These are phyloP conservation scores for Entomortierella chlamydospora DNA, from an alignment of 192 early-diverging fungal genomes.

Conservation along the genomic window DNA sequence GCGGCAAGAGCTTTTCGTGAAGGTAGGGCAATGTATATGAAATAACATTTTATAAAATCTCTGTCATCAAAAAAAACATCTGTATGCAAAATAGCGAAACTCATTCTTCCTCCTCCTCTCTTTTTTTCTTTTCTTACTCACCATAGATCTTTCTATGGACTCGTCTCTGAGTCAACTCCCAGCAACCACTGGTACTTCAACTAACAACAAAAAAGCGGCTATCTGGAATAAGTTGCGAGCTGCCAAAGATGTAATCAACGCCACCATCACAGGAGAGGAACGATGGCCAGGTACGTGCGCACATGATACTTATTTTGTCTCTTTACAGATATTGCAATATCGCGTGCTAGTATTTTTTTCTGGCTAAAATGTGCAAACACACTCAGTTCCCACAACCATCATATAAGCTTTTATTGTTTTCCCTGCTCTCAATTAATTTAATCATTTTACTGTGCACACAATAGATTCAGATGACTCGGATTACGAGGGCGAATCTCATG, in stretches of 20 bases:
- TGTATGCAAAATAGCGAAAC: not conserved
- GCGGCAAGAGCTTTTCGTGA: conserved; percentile 26
- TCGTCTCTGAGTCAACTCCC: not conserved
- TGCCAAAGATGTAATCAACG: conserved; percentile 49
- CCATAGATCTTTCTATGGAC: conserved; percentile 16
- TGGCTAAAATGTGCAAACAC: too few relatives aligned
- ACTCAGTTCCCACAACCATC: not conserved
- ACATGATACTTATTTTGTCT: too few relatives aligned
- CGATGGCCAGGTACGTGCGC: conserved; percentile 48
- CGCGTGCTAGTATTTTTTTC: too few relatives aligned
- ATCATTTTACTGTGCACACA: not conserved
- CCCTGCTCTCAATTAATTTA: not conserved
- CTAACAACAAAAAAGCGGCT: conserved; percentile 20
- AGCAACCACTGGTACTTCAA: conserved; percentile 3
- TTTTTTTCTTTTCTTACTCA: too few relatives aligned
- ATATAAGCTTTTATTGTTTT: not conserved
- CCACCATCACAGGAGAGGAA: conserved; percentile 49
- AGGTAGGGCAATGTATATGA: conserved; percentile 5
- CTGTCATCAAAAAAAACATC: too few relatives aligned
- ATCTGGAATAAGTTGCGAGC: conserved; percentile 43
- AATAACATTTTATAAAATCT: too few relatives aligned
- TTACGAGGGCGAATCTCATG: conserved; percentile 47
- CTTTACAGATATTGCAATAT: too few relatives aligned
- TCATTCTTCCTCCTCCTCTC: not conserved
- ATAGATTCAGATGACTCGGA: conserved; percentile 49